phyloP scores from a whole-genome alignment of 768 basidiomycete species.

The Cantharellus anzutake region DNA sequence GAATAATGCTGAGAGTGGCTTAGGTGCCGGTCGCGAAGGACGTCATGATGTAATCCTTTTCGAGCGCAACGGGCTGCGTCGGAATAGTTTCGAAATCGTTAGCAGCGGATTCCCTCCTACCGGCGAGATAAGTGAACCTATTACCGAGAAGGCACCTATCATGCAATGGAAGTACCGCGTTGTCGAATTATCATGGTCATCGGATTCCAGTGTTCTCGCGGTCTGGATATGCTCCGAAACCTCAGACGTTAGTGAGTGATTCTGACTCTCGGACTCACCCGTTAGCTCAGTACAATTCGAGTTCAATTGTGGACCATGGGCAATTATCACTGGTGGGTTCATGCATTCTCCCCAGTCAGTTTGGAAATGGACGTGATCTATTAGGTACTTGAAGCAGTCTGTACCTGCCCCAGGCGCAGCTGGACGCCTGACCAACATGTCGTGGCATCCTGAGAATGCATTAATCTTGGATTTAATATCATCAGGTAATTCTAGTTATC shows the following conservation, averaged over 20 bases:
- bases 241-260: constrained; percentile 47
- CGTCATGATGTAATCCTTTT: constrained; percentile 83
- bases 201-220: constrained; percentile 68
- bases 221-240: constrained; percentile 61
- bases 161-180: constrained; percentile 45
- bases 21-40: constrained; percentile 40
- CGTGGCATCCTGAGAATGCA: constrained; percentile 78
- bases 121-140: too few species aligned
- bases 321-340: constrained; percentile 77
- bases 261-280: too few species aligned
- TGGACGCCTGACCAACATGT: constrained; percentile 48
- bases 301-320: constrained; percentile 90
- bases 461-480: constrained; percentile 48
- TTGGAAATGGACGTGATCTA: constrained; percentile 1
- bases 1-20: constrained; percentile 28
- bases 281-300: constrained; percentile 12
- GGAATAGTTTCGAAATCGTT: constrained; percentile 60
- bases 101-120: constrained; percentile 12
- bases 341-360: not conserved
- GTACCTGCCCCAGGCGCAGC: constrained; percentile 27
- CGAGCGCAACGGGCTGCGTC: constrained; percentile 85
- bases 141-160: constrained; percentile 9
- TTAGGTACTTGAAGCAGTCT: constrained; percentile 88
- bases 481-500: constrained; percentile 26
- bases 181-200: constrained; percentile 66